Evolutionary conservation across 768 basidiomycete genomes (phyloP), one percentile per base, ranked within the genome.

Genomic region (Mycena latifolia): DNA sequence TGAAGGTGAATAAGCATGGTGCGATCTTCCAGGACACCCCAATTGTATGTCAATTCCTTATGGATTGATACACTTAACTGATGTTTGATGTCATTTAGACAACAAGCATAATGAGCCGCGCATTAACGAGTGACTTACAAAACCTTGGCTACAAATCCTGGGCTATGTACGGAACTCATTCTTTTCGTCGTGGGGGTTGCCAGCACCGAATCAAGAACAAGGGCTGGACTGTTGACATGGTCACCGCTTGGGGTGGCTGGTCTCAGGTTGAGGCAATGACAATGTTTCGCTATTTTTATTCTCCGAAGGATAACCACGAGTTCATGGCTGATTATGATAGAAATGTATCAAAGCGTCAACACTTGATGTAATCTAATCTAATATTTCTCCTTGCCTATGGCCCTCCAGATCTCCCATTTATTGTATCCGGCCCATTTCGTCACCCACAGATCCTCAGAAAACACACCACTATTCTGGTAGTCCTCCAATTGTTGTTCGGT

Each of bases 171-270:
- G 64, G 71, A n/a, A 72, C 71, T 20, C 67, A 73, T 61, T 73
- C 67, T 35, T 71, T 73, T 48, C 67, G 70, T 18, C 67, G 66
- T 3, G 70, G 70, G n/a, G 70, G 70, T 1, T 71, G 72, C 53
- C 72, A 73, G 61, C 57, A 73, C 37, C 58, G 66, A 15, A 45
- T 69, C 50, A 55, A 60, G 41, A 48, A 56, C 39, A 61, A 65
- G 45, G 43, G 48, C 25, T 71, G 67, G 55, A 20, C 66, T 15
- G 55, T 64, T 33, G 63, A 51, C 28, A 69, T 66, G 69, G 63
- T 70, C 43, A 67, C 72, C 24, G 64, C 63, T 11, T 73, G 71
- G 72, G 70, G 70, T 28, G 70, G 72, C 5, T 73, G 72, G 72
- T 73, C 69, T 17, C 65, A 70, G 47, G 35, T 73, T n/a, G 70